Percentiles rank a stretch among this genome's conserved stretches.
Conservation (phyloP, 306 rosid genomes). For the Coriaria nepalensis region DNA sequence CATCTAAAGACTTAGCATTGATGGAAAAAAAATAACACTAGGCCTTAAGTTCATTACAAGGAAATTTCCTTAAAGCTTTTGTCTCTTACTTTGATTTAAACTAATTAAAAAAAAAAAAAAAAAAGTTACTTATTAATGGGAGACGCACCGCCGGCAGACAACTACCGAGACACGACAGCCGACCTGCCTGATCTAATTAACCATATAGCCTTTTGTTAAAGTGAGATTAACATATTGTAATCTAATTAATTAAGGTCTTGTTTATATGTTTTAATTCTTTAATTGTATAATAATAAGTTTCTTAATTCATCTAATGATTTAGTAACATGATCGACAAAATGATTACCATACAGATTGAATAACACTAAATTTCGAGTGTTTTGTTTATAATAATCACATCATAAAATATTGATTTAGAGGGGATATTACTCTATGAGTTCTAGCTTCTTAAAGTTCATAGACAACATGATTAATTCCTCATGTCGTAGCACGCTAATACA, state of each 20-base stretch:
- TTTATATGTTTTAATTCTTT: too few species aligned
- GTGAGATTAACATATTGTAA: not conserved
- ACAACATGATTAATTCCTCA: too few species aligned
- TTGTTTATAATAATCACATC: too few species aligned
- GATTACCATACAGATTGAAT: constrained; percentile 7
- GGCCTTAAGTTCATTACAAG: too few species aligned
- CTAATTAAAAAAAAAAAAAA: not conserved
- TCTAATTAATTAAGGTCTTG: too few species aligned
- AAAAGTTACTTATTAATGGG: constrained; percentile 24
- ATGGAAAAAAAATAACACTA: too few species aligned
- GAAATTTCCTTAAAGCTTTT: not conserved
- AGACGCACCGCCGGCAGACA: constrained; percentile 55
- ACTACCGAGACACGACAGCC: constrained; percentile 22
- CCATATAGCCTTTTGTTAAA: constrained; percentile 21
- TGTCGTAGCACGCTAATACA: too few species aligned
- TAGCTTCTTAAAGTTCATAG: too few species aligned
- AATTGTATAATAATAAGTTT: not conserved
- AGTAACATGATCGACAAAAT: constrained; percentile 19
- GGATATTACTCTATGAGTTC: too few species aligned
- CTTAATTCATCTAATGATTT: constrained; percentile 9
- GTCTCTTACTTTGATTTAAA: not conserved
- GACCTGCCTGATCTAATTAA: constrained; percentile 5
- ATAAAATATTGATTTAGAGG: too few species aligned
- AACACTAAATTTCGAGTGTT: constrained; percentile 1
- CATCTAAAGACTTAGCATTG: too few species aligned